Evolutionary conservation across 345 rosid genomes (phyloP).

Genomic region (Rubroshorea leprosula): DNA sequence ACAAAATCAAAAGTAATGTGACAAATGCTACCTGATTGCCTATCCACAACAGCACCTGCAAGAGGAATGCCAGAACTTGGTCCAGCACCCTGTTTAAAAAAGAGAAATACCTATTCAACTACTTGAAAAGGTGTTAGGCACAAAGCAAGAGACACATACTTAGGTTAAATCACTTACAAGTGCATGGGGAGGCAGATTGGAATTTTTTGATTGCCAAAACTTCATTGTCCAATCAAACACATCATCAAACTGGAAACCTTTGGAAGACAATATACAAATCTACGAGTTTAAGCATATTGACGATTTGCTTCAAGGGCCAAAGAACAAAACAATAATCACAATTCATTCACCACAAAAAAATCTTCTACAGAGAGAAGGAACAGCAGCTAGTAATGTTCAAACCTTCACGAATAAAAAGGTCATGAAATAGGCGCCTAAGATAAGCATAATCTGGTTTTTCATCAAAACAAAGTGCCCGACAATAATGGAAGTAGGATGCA

Average conservation of each 20-base stretch:
- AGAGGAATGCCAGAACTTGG: conserved; percentile 71
- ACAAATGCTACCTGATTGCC: conserved; percentile 55
- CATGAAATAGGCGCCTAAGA: conserved; percentile 82
- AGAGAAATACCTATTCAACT: background rate
- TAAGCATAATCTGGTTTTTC: conserved; percentile 91
- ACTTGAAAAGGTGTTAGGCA: background rate
- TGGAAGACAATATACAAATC: conserved; percentile 21
- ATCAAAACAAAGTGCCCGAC: conserved; percentile 80
- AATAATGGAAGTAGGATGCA: conserved; percentile 85
- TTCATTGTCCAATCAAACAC: conserved; percentile 96
- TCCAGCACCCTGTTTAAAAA: conserved; percentile 35
- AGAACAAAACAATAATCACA: background rate
- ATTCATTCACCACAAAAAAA: background rate
- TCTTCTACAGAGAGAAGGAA: background rate
- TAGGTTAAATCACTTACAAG: conserved; percentile 26
- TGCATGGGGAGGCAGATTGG: conserved; percentile 71
- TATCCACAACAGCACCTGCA: conserved; percentile 46
- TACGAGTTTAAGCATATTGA: background rate
- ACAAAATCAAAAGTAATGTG: background rate
- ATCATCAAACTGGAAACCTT: conserved; percentile 88
- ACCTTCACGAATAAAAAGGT: conserved; percentile 94
- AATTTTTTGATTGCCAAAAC: conserved; percentile 84
- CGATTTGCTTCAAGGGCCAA: no score
- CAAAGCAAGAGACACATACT: conserved; percentile 14
- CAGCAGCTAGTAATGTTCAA: conserved; percentile 1